These are phyloP conservation scores for Reutealis trisperma DNA, from an alignment of 345 rosid species.

Conservation along the genomic window DNA sequence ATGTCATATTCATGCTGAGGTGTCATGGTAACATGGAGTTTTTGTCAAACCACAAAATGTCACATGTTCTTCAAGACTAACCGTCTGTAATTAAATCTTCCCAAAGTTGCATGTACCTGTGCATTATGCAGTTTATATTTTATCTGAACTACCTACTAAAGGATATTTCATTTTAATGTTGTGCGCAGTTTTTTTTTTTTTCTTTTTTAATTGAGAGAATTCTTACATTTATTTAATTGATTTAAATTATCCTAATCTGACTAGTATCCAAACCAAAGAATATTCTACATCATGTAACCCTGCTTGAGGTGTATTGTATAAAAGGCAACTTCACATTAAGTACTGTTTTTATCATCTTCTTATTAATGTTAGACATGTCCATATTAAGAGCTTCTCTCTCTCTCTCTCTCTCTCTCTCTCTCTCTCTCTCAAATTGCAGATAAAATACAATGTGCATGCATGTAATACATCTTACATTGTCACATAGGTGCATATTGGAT, in stretches of 20 bases:
- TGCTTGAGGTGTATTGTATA: not conserved
- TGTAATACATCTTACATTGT: not conserved
- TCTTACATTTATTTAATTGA: not conserved
- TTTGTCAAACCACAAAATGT: not conserved
- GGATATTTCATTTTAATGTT: not conserved
- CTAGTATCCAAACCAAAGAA: not conserved
- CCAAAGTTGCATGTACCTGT: not conserved
- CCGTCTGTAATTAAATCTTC: not conserved
- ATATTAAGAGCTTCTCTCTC: not conserved
- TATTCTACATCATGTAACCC: not conserved
- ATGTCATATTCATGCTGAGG: conserved; percentile 1
- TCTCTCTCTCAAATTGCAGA: not conserved
- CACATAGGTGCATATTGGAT: not conserved
- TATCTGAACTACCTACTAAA: not conserved
- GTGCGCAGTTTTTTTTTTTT: not conserved
- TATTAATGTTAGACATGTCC: not conserved
- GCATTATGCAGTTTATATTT: not conserved
- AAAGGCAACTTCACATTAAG: not conserved
- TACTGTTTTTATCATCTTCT: not conserved
- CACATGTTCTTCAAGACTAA: not conserved
- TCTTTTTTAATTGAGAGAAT: too few species aligned
- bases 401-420: not conserved
- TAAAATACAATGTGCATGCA: not conserved
- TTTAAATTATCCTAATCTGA: not conserved
- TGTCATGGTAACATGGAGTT: not conserved